Conservation (phyloP, 768 basidiomycete genomes). For the Trametes villosa region DNA sequence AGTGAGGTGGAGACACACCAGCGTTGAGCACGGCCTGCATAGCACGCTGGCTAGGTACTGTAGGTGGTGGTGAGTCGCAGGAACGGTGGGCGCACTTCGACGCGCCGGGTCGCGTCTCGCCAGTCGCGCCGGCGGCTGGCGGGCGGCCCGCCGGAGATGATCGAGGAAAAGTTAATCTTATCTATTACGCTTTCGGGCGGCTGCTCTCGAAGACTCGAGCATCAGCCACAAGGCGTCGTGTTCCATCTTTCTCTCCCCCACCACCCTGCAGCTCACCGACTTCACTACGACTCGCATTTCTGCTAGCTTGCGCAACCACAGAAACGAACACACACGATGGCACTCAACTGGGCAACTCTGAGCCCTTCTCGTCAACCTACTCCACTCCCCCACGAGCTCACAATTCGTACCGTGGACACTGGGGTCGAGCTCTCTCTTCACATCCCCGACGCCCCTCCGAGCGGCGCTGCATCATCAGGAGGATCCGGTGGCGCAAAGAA, state of each 20-base stretch:
- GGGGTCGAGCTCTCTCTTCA: constrained; percentile 62
- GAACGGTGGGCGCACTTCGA: too few species aligned
- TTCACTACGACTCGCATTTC: too few species aligned
- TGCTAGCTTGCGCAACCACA: neutral
- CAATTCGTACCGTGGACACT: constrained; percentile 56
- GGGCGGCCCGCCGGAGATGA: neutral
- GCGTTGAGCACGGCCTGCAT: too few species aligned
- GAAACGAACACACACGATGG: constrained; percentile 50
- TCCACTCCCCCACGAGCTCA: constrained; percentile 65
- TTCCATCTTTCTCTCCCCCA: neutral
- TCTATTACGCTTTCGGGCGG: neutral
- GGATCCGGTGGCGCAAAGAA: constrained; percentile 60
- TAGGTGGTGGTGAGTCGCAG: too few species aligned
- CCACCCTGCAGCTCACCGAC: neutral
- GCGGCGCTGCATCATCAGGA: constrained; percentile 46
- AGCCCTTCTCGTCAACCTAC: constrained; percentile 59
- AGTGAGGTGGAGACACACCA: too few species aligned
- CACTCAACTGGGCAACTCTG: constrained; percentile 80
- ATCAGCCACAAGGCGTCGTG: neutral
- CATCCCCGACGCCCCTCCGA: constrained; percentile 58
- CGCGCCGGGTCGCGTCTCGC: too few species aligned
- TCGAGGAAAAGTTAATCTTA: neutral
- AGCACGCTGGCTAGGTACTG: too few species aligned
- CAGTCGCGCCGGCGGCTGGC: too few species aligned
- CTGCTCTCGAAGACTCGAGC: constrained; percentile 14